Conservation (phyloP, 495 filamentous ascomycete species). For the Penicillium coffeae region DNA sequence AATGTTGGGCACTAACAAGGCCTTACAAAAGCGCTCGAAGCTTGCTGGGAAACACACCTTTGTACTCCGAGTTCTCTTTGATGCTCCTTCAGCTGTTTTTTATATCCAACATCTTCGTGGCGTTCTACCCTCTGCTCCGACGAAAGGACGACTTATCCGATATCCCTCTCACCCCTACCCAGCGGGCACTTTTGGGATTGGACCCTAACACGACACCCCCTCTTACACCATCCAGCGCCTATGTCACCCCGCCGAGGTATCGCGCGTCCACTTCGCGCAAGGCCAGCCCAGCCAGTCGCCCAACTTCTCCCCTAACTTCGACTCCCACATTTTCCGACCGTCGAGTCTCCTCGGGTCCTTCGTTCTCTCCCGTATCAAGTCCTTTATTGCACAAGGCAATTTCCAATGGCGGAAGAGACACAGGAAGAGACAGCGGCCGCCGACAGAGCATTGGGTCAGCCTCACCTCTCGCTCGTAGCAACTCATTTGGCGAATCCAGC, state of each 20-base stretch:
- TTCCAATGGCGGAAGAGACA: constrained; percentile 31
- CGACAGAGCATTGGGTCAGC: constrained; percentile 59
- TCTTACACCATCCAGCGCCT: constrained; percentile 60
- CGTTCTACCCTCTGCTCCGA: constrained; percentile 65
- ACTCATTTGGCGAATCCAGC: constrained; percentile 45
- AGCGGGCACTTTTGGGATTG: constrained; percentile 80
- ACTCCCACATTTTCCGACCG: constrained; percentile 41
- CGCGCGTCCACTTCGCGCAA: constrained; percentile 65
- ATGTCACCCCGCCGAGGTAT: constrained; percentile 85
- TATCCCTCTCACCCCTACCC: constrained; percentile 85
- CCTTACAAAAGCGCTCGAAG: constrained; percentile 18
- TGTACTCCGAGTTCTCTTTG: constrained; percentile 38
- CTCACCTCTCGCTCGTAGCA: constrained; percentile 38
- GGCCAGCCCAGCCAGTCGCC: constrained; percentile 49
- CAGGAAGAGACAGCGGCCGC: constrained; percentile 44
- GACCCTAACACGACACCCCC: constrained; percentile 61
- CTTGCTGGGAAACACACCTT: constrained; percentile 17
- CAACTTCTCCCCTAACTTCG: constrained; percentile 49
- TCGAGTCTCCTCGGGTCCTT: constrained; percentile 31
- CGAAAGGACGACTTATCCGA: constrained; percentile 74
- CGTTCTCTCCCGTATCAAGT: constrained; percentile 54
- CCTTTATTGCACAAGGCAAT: constrained; percentile 69
- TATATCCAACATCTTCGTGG: constrained; percentile 59
- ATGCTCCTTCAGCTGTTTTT: constrained; percentile 55
- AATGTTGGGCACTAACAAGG: constrained; percentile 2